phyloP scores from a whole-genome alignment of 352 stramenopile species.

The Phytophthora sansomeana region DNA sequence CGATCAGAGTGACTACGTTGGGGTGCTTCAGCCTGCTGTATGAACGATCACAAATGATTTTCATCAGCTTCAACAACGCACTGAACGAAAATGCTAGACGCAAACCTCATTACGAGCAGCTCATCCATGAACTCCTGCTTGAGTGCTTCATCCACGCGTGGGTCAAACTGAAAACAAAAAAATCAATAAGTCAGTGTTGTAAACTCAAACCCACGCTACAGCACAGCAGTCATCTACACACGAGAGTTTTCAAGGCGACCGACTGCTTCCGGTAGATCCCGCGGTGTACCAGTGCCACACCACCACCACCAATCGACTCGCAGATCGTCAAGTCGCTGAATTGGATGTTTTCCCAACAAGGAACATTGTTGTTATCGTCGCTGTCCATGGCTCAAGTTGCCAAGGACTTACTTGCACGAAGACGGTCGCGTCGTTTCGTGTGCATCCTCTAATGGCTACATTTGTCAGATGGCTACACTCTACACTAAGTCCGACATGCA shows the following conservation, averaged over 20 bases:
- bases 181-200: neutral
- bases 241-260: constrained; percentile 92
- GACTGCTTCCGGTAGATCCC: constrained; percentile 73
- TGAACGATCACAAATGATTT: neutral
- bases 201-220: neutral
- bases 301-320: constrained; percentile 88
- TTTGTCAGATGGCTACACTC: neutral
- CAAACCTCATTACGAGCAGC: constrained; percentile 89
- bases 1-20: constrained; percentile 82
- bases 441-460: neutral
- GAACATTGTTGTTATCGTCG: constrained; percentile 17
- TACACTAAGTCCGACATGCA: neutral
- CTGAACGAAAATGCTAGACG: neutral
- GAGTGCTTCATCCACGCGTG: constrained; percentile 80
- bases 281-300: constrained; percentile 91
- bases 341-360: constrained; percentile 76
- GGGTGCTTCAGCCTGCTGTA: constrained; percentile 69
- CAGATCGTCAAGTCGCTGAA: constrained; percentile 85
- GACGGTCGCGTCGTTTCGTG: neutral
- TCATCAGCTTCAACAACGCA: neutral
- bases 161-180: constrained; percentile 71
- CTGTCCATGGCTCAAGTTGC: constrained; percentile 22
- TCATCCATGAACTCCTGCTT: constrained; percentile 95
- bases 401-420: neutral
- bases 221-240: constrained; percentile 39